Percentiles rank a stretch among this genome's conserved stretches.
These are phyloP conservation scores for Candida lessepsii DNA, from an alignment of 805 yeast genomes.

Conservation along the genomic window DNA sequence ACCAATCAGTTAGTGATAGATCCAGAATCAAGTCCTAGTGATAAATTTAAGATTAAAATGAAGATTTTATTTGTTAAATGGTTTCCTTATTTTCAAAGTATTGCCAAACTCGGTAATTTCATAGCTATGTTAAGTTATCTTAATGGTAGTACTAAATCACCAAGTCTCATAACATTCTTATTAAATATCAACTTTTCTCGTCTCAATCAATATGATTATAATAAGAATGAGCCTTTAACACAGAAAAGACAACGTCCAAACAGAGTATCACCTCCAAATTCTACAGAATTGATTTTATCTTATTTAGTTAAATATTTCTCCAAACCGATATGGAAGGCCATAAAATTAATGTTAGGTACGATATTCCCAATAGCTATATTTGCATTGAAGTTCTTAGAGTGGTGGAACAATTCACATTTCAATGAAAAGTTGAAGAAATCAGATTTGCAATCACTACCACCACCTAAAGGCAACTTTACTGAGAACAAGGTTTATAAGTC, in stretches of 20 bases:
- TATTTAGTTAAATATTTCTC: slow-evolving; percentile 22
- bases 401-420: slow-evolving; percentile 86
- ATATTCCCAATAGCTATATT: slow-evolving; percentile 82
- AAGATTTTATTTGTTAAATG: slow-evolving; percentile 48
- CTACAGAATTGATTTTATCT: slow-evolving; percentile 32
- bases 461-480: slow-evolving; percentile 29
- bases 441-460: slow-evolving; percentile 50
- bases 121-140: slow-evolving; percentile 61
- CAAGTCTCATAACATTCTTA: slow-evolving; percentile 59
- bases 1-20: slow-evolving; percentile 41
- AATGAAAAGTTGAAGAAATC: slow-evolving; percentile 55
- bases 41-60: slow-evolving; percentile 26
- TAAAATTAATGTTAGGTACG: slow-evolving; percentile 41
- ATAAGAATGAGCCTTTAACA: slow-evolving; percentile 26
- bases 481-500: slow-evolving; percentile 25
- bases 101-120: slow-evolving; percentile 49
- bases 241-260: slow-evolving; percentile 16
- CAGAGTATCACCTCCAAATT: slow-evolving; percentile 42
- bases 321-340: slow-evolving; percentile 30
- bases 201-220: slow-evolving; percentile 50
- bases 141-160: slow-evolving; percentile 63
- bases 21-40: slow-evolving; percentile 20
- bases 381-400: slow-evolving; percentile 77
- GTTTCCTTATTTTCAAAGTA: slow-evolving; percentile 60
- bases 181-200: slow-evolving; percentile 67